A percentile compares a stretch with the other conserved stretches of the same genome.
Evolutionary conservation across 768 basidiomycete species (phyloP).

Genomic region (Multifurca ochricompacta): DNA sequence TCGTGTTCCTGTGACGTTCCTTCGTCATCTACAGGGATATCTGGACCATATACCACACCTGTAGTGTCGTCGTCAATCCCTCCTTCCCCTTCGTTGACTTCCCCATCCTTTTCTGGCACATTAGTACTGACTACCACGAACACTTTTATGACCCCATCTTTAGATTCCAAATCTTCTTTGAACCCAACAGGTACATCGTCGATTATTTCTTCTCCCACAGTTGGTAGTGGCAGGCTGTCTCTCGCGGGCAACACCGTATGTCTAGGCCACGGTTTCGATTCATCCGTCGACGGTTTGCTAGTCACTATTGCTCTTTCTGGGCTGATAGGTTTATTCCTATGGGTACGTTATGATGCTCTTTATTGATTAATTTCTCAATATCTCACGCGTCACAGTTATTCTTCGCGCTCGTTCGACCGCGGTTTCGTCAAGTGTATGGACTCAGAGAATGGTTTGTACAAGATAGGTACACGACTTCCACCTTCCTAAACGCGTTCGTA

Average conservation of each 20-base stretch:
- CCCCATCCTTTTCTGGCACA: not conserved
- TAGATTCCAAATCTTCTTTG: not conserved
- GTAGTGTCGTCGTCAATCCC: not conserved
- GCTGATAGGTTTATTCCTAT: constrained; percentile 52
- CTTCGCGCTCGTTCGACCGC: constrained; percentile 63
- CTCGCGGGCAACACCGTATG: constrained; percentile 38
- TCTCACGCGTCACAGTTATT: constrained; percentile 35
- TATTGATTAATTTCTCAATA: not conserved
- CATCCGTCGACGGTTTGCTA: constrained; percentile 52
- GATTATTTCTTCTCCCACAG: constrained; percentile 16
- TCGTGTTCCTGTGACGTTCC: constrained; percentile 2
- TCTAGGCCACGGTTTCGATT: constrained; percentile 58
- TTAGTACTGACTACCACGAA: not conserved
- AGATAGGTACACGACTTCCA: constrained; percentile 43
- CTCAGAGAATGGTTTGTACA: constrained; percentile 73
- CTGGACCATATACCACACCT: not conserved
- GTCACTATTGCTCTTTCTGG: constrained; percentile 51
- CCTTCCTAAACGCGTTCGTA: not conserved
- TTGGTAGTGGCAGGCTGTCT: constrained; percentile 15
- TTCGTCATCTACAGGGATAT: constrained; percentile 1
- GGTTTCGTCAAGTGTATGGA: constrained; percentile 63
- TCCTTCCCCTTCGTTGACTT: constrained; percentile 2
- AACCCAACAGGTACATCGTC: constrained; percentile 4
- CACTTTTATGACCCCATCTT: constrained; percentile 9
- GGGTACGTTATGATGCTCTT: constrained; percentile 44